phyloP scores from a whole-genome alignment of 2,329 filamentous ascomycete genomes.

The Epicoccum nigrum region DNA sequence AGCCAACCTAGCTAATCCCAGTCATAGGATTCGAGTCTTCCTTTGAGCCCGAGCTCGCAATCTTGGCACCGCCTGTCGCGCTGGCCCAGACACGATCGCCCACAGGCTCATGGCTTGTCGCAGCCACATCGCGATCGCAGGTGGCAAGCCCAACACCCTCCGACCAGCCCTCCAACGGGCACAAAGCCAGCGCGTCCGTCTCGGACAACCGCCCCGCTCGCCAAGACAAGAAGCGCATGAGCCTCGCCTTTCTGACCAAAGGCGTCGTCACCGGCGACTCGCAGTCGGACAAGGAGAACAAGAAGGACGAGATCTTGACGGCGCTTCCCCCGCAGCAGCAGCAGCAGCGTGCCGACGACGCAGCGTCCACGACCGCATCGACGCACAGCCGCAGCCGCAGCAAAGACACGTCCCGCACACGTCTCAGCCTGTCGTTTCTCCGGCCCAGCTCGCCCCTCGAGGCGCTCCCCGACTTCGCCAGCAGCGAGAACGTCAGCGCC shows the following conservation, averaged over 20 bases:
- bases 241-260: conserved; percentile 48
- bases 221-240: conserved; percentile 49
- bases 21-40: conserved; percentile 54
- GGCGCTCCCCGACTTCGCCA: conserved; percentile 34
- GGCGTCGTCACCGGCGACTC: conserved; percentile 38
- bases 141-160: conserved; percentile 34
- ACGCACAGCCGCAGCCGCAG: conserved; percentile 39
- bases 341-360: conserved; percentile 29
- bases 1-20: conserved; percentile 26
- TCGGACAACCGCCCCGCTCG: conserved; percentile 34
- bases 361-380: conserved; percentile 28
- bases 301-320: conserved; percentile 16
- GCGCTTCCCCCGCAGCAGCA: background rate
- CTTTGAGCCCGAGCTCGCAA: conserved; percentile 52
- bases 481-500: conserved; percentile 13
- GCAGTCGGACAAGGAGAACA: conserved; percentile 28
- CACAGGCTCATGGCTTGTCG: conserved; percentile 42
- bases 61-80: conserved; percentile 46
- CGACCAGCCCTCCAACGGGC: conserved; percentile 34
- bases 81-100: conserved; percentile 40
- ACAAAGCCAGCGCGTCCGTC: conserved; percentile 27
- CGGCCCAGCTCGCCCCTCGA: conserved; percentile 39
- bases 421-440: conserved; percentile 39
- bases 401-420: conserved; percentile 39
- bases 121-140: conserved; percentile 36